phyloP scores from a whole-genome alignment of 2,329 filamentous ascomycete species.

The Boeremia lycopersici region DNA sequence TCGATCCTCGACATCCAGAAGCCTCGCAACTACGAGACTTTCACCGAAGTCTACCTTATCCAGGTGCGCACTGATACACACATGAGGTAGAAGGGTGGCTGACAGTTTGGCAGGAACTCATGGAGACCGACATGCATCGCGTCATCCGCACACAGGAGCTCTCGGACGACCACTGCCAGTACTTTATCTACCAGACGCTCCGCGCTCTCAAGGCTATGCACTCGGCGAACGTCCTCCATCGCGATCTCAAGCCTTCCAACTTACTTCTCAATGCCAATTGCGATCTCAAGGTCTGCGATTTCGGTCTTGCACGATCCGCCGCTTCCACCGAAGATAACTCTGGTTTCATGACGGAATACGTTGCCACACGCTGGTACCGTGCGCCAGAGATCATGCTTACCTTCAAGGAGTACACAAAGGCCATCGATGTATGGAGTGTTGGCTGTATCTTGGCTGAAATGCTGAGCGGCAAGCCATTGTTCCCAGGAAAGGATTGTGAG shows the following conservation, averaged over 20 bases:
- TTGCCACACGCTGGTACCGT: constrained; percentile 98
- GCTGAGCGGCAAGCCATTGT: constrained; percentile 96
- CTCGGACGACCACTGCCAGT: constrained; percentile 99
- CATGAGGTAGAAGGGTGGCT: constrained; percentile 2
- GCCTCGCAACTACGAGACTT: constrained; percentile 91
- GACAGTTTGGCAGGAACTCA: constrained; percentile 73
- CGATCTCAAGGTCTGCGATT: constrained; percentile 98
- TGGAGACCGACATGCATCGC: constrained; percentile 99
- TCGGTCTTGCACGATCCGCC: constrained; percentile 91
- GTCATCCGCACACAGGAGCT: constrained; percentile 98
- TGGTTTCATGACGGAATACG: constrained; percentile 99
- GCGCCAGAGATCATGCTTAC: constrained; percentile 99
- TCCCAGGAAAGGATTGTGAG: constrained; percentile 97
- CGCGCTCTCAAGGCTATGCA: constrained; percentile 99
- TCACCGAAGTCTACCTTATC: constrained; percentile 98
- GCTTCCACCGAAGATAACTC: constrained; percentile 98
- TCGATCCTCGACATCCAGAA: constrained; percentile 99
- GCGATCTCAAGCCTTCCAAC: constrained; percentile 97
- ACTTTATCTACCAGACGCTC: constrained; percentile 99
- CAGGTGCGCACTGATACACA: constrained; percentile 64
- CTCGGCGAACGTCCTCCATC: constrained; percentile 95
- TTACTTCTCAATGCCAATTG: constrained; percentile 97
- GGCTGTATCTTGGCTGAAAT: constrained; percentile 98
- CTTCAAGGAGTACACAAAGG: constrained; percentile 99
- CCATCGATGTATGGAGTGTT: constrained; percentile 98